A percentile compares a stretch with the other conserved stretches of the same genome.
These are phyloP conservation scores for Tolypocladium endophyticum DNA, from an alignment of 2,329 filamentous ascomycete genomes.

Conservation along the genomic window DNA sequence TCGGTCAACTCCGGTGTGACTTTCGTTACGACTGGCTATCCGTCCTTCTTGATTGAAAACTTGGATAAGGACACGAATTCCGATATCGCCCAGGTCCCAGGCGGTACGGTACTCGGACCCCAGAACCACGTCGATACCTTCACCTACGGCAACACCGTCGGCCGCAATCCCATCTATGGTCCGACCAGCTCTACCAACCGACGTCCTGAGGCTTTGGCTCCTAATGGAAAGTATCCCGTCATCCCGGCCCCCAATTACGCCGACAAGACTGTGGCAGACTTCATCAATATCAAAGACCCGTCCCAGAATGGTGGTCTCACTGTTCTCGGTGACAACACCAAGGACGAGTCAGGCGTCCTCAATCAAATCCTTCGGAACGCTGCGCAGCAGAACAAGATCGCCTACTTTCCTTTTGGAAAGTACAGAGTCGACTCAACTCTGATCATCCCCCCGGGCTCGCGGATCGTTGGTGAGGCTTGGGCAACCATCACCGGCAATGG, in stretches of 20 bases:
- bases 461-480: conserved; percentile 45
- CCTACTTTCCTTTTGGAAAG: conserved; percentile 18
- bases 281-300: conserved; percentile 27
- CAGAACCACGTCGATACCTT: conserved; percentile 26
- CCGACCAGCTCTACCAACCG: conserved; percentile 16
- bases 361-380: conserved; percentile 26
- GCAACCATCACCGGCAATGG: conserved; percentile 39
- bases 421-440: conserved; percentile 16
- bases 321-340: conserved; percentile 25
- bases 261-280: conserved; percentile 14
- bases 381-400: conserved; percentile 17
- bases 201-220: conserved; percentile 24
- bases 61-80: conserved; percentile 27
- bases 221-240: conserved; percentile 24
- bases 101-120: conserved; percentile 17
- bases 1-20: conserved; percentile 31
- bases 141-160: conserved; percentile 31
- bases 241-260: conserved; percentile 29
- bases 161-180: conserved; percentile 27
- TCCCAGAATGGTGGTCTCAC: conserved; percentile 15
- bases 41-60: conserved; percentile 33
- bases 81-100: conserved; percentile 21
- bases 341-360: conserved; percentile 25
- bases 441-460: conserved; percentile 26
- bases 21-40: conserved; percentile 23